phyloP scores from a whole-genome alignment of 2,329 filamentous ascomycete species.

The Talaromyces sp. region DNA sequence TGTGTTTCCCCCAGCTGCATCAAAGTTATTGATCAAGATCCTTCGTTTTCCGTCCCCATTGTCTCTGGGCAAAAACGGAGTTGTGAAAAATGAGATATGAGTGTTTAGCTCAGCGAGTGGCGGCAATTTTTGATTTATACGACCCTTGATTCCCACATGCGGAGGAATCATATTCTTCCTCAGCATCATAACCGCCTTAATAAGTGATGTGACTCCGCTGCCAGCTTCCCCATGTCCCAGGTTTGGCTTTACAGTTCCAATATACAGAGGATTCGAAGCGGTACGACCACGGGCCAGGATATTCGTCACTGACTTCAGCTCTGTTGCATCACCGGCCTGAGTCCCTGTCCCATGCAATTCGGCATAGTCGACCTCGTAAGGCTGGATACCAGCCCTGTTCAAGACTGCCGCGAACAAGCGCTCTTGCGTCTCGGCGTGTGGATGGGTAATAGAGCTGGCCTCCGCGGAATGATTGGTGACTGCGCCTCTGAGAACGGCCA shows the following conservation, averaged over 20 bases:
- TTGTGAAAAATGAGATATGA: neutral
- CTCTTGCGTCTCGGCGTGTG: constrained; percentile 27
- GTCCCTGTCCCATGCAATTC: constrained; percentile 31
- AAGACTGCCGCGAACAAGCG: neutral
- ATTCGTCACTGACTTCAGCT: constrained; percentile 26
- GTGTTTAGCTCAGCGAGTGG: too few species aligned
- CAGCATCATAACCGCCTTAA: constrained; percentile 34
- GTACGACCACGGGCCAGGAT: constrained; percentile 24
- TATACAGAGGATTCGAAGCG: constrained; percentile 22
- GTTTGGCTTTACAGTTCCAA: constrained; percentile 28
- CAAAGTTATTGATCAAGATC: neutral
- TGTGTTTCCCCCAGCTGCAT: constrained; percentile 7
- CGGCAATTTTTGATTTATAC: neutral
- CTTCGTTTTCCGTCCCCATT: neutral
- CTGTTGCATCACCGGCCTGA: constrained; percentile 26
- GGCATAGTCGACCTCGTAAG: constrained; percentile 25
- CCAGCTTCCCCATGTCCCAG: constrained; percentile 41
- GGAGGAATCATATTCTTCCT: constrained; percentile 27
- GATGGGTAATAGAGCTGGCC: constrained; percentile 37
- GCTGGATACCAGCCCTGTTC: neutral
- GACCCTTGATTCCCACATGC: constrained; percentile 19
- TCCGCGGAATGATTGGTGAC: constrained; percentile 36
- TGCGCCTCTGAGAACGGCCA: constrained; percentile 37
- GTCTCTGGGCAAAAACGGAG: neutral
- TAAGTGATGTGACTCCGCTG: constrained; percentile 17